These are phyloP conservation scores for Candida ponderosae DNA, from an alignment of 805 yeast genomes.

Conservation along the genomic window DNA sequence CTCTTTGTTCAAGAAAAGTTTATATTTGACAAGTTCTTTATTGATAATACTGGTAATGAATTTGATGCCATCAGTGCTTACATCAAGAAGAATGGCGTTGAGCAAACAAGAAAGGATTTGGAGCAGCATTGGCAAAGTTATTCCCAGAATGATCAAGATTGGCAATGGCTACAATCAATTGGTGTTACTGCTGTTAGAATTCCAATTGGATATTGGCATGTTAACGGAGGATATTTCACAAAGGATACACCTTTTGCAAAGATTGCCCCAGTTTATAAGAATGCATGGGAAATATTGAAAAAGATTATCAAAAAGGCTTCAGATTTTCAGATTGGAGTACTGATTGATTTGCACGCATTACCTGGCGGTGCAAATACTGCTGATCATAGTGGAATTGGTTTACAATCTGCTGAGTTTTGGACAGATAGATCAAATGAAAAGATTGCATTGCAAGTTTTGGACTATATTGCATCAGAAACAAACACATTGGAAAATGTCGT, in stretches of 20 bases:
- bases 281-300: conserved; percentile 65
- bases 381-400: conserved; percentile 71
- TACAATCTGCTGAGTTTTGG: conserved; percentile 64
- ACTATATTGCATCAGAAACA: conserved; percentile 58
- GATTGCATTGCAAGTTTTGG: conserved; percentile 41
- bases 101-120: conserved; percentile 42
- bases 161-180: conserved; percentile 61
- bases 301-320: conserved; percentile 53
- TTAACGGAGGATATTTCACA: conserved; percentile 54
- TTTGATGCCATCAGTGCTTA: conserved; percentile 57
- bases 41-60: conserved; percentile 56
- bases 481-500: conserved; percentile 54
- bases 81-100: conserved; percentile 41
- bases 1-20: conserved; percentile 75
- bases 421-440: conserved; percentile 29
- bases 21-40: conserved; percentile 59
- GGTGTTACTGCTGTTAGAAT: conserved; percentile 79
- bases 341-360: conserved; percentile 81
- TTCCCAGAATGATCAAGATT: conserved; percentile 62
- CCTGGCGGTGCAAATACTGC: conserved; percentile 91
- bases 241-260: conserved; percentile 55
- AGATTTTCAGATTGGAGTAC: conserved; percentile 54
- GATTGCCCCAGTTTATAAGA: conserved; percentile 47
- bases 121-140: conserved; percentile 55
- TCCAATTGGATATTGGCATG: conserved; percentile 89